Conservation (phyloP, 2,329 filamentous ascomycete species). For the Penicillium expansum region DNA sequence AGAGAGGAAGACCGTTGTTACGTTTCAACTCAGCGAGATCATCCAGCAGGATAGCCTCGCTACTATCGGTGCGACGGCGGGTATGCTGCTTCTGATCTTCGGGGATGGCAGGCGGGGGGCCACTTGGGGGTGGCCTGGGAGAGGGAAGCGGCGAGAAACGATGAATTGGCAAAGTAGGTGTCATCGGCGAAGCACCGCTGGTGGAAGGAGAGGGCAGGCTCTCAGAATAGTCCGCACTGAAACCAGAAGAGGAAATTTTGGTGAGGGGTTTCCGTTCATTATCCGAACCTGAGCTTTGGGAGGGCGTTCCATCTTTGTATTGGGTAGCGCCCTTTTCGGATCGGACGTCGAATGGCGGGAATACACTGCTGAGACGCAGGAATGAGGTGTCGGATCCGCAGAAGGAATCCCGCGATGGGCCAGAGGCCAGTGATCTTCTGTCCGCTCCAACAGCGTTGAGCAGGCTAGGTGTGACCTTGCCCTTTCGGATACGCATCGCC, state of each 20-base stretch:
- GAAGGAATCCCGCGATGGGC: conserved; percentile 34
- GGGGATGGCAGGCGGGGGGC: conserved; percentile 34
- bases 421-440: conserved; percentile 31
- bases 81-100: conserved; percentile 37
- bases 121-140: conserved; percentile 33
- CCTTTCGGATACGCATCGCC: conserved; percentile 50
- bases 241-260: conserved; percentile 31
- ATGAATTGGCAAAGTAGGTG: conserved; percentile 40
- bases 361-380: conserved; percentile 38
- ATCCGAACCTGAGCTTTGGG: conserved; percentile 33
- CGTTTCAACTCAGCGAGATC: conserved; percentile 52
- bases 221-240: conserved; percentile 40
- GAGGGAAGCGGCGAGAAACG: conserved; percentile 39
- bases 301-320: conserved; percentile 29
- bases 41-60: conserved; percentile 47
- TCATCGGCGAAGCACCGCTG: conserved; percentile 39
- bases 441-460: conserved; percentile 29
- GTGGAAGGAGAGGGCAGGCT: conserved; percentile 39
- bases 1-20: conserved; percentile 51
- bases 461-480: conserved; percentile 46
- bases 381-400: conserved; percentile 41
- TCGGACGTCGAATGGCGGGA: conserved; percentile 26
- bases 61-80: conserved; percentile 43
- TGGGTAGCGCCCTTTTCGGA: conserved; percentile 29
- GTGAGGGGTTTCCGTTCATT: conserved; percentile 36